phyloP scores from a whole-genome alignment of 179 eudicot genomes.

The Amaranthus tricolor region DNA sequence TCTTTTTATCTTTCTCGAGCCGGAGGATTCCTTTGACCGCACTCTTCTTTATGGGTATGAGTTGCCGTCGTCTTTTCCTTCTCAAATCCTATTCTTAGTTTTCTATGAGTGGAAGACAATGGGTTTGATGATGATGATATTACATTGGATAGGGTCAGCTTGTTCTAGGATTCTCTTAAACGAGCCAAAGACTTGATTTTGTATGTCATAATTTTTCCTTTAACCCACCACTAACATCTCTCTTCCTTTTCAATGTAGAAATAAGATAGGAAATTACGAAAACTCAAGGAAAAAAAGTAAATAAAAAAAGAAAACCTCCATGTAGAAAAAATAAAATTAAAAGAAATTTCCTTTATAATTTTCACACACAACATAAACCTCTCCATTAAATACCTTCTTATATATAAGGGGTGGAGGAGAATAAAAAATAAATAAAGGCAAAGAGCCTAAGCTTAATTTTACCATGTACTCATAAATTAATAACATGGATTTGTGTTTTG shows the following conservation, averaged over 20 bases:
- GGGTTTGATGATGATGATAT: too few relatives aligned
- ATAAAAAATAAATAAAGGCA: not conserved
- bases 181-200: slow-evolving; percentile 31
- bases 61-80: too few relatives aligned
- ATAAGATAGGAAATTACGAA: slow-evolving; percentile 9
- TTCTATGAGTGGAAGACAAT: too few relatives aligned
- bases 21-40: too few relatives aligned
- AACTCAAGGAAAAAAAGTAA: not conserved
- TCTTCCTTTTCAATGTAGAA: slow-evolving; percentile 13
- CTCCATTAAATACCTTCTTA: slow-evolving; percentile 13
- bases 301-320: slow-evolving; percentile 12
- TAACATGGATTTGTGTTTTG: slow-evolving; percentile 48
- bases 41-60: too few relatives aligned
- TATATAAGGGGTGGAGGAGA: too few relatives aligned
- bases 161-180: slow-evolving; percentile 60
- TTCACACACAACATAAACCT: slow-evolving; percentile 25
- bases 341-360: slow-evolving; percentile 25
- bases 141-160: slow-evolving; percentile 18
- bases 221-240: slow-evolving; percentile 52
- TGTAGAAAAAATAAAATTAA: slow-evolving; percentile 14
- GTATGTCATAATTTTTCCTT: slow-evolving; percentile 42
- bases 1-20: too few relatives aligned
- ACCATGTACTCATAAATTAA: slow-evolving; percentile 28
- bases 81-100: too few relatives aligned
- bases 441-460: slow-evolving; percentile 8